A percentile compares a stretch with the other conserved stretches of the same genome.
These are phyloP conservation scores for Talaromyces sp. DNA, from an alignment of 2,329 filamentous ascomycete species.

Conservation along the genomic window DNA sequence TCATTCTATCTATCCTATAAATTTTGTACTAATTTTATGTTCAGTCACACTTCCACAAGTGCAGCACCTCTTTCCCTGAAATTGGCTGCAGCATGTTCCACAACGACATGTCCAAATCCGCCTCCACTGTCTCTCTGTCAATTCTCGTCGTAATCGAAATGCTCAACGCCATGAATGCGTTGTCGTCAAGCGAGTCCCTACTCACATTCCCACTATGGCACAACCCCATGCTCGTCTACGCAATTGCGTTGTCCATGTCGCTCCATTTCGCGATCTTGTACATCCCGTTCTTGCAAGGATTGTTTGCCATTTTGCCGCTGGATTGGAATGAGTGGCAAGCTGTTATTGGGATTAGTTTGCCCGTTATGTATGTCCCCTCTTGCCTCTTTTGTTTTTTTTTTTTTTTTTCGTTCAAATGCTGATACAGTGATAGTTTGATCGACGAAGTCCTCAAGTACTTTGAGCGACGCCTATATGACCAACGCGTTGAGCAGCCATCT, in stretches of 20 bases:
- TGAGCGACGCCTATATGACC: constrained; percentile 63
- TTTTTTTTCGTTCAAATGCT: constrained; percentile 24
- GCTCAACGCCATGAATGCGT: constrained; percentile 97
- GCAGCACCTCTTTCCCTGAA: constrained; percentile 77
- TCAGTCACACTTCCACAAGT: constrained; percentile 84
- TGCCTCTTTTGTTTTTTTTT: neutral
- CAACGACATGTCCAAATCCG: constrained; percentile 80
- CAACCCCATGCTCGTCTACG: constrained; percentile 97
- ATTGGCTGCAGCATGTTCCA: constrained; percentile 91
- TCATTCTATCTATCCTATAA: neutral
- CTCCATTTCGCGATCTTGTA: constrained; percentile 94
- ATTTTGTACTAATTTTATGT: constrained; percentile 14
- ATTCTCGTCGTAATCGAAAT: constrained; percentile 96
- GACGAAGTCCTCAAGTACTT: constrained; percentile 79
- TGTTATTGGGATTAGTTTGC: constrained; percentile 80
- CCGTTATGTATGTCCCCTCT: constrained; percentile 72
- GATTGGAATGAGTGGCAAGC: constrained; percentile 88
- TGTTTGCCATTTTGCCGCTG: constrained; percentile 89
- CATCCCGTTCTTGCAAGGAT: constrained; percentile 76
- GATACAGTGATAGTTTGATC: constrained; percentile 56
- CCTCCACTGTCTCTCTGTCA: constrained; percentile 88
- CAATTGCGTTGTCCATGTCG: constrained; percentile 86
- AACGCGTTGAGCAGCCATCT: constrained; percentile 15
- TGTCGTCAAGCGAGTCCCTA: constrained; percentile 91
- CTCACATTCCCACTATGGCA: constrained; percentile 93